phyloP scores from a whole-genome alignment of 148 eudicot species.

The Polygonum aviculare region DNA sequence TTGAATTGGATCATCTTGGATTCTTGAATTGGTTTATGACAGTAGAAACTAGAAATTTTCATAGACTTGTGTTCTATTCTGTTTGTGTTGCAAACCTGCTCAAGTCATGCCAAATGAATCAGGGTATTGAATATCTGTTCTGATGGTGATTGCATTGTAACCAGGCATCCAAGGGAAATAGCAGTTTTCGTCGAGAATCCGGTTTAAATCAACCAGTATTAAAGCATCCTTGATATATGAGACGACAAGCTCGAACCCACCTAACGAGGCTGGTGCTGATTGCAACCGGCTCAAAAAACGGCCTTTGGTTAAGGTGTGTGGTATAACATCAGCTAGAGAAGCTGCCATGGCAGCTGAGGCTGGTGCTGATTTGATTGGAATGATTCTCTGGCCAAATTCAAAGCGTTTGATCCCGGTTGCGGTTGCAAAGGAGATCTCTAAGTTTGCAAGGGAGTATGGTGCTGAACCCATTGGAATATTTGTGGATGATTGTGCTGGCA shows the following conservation, averaged over 20 bases:
- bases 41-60: too few species aligned
- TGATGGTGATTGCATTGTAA: not conserved
- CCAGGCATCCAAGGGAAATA: slow-evolving; percentile 20
- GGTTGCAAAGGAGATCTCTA: slow-evolving; percentile 81
- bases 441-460: slow-evolving; percentile 66
- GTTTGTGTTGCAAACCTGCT: not conserved
- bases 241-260: slow-evolving; percentile 16
- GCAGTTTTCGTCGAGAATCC: slow-evolving; percentile 13
- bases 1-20: not conserved
- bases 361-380: slow-evolving; percentile 87
- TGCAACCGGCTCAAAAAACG: slow-evolving; percentile 23
- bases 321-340: slow-evolving; percentile 81
- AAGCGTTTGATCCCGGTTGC: slow-evolving; percentile 71
- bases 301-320: slow-evolving; percentile 91
- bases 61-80: too few species aligned
- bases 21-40: not conserved
- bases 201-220: slow-evolving; percentile 18
- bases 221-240: slow-evolving; percentile 19
- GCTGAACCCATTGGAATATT: slow-evolving; percentile 90
- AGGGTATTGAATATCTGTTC: not conserved
- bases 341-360: slow-evolving; percentile 96
- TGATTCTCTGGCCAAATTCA: slow-evolving; percentile 96
- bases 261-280: too few species aligned
- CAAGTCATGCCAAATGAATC: not conserved
- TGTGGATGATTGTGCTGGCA: slow-evolving; percentile 77